Evolutionary conservation across 345 rosid genomes (phyloP).

Genomic region (Linum tenue): DNA sequence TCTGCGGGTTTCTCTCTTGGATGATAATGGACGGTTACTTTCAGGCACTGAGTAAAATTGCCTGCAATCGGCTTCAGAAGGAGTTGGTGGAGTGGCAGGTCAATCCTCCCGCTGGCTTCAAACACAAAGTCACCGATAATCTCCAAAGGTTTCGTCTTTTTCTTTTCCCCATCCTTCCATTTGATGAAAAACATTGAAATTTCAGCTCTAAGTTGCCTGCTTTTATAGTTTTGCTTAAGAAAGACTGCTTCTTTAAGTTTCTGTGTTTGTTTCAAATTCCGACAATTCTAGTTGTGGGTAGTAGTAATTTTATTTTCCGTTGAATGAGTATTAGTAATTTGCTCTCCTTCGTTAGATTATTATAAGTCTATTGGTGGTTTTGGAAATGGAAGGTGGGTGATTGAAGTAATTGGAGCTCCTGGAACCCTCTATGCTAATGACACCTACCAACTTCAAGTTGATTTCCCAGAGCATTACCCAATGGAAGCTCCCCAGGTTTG

Average conservation of each 20-base stretch:
- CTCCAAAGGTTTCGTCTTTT: constrained; percentile 58
- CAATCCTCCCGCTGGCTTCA: constrained; percentile 87
- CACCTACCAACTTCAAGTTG: constrained; percentile 92
- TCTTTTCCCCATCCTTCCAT: background rate
- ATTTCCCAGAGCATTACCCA: constrained; percentile 95
- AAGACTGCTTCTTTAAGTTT: background rate
- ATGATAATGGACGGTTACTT: constrained; percentile 9
- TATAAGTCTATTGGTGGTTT: background rate
- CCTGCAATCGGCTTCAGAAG: constrained; percentile 87
- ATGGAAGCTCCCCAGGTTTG: constrained; percentile 98
- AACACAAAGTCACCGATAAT: constrained; percentile 84
- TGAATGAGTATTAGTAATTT: too few relatives aligned
- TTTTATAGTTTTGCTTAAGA: background rate
- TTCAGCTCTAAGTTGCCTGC: background rate
- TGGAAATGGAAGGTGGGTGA: constrained; percentile 53
- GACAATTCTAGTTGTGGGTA: background rate
- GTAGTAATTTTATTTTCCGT: background rate
- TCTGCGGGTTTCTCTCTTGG: background rate
- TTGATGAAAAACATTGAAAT: background rate
- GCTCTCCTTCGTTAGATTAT: background rate
- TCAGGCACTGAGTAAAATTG: constrained; percentile 81
- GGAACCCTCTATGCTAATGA: constrained; percentile 83
- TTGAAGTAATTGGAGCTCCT: constrained; percentile 82
- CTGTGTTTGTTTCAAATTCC: background rate
- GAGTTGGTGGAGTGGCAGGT: constrained; percentile 95